A percentile compares a stretch with the other conserved stretches of the same genome.
phyloP scores from a whole-genome alignment of 1,284 basidiomycete species.

The Mycocalia duriaeana region DNA sequence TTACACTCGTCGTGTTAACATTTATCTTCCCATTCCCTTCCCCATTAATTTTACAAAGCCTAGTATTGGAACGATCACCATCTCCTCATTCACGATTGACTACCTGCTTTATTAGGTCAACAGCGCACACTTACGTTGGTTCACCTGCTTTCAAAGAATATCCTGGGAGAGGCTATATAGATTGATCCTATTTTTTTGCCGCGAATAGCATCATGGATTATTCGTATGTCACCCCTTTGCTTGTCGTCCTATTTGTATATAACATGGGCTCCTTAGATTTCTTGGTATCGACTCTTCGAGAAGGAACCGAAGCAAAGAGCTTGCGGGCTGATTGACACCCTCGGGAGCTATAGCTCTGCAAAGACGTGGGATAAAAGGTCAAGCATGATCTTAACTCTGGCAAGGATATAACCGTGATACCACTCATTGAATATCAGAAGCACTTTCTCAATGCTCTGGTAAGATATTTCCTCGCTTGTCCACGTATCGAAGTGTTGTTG shows the following conservation, averaged over 20 bases:
- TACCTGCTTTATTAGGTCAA: constrained; percentile 41
- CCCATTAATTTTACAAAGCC: too few species aligned
- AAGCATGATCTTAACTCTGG: constrained; percentile 63
- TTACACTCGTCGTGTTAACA: too few species aligned
- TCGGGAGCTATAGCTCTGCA: constrained; percentile 71
- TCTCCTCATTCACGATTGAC: too few species aligned
- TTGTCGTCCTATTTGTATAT: not conserved
- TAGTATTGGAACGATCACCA: too few species aligned
- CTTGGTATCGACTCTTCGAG: constrained; percentile 68
- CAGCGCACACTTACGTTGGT: constrained; percentile 60
- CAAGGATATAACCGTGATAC: constrained; percentile 69
- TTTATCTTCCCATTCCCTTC: too few species aligned
- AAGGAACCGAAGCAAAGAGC: constrained; percentile 58
- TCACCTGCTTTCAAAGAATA: constrained; percentile 63
- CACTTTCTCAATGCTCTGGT: constrained; percentile 65
- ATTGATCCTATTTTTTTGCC: constrained; percentile 67
- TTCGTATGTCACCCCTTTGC: constrained; percentile 39
- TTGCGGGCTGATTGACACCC: constrained; percentile 73
- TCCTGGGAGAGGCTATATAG: constrained; percentile 62
- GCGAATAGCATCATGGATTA: constrained; percentile 82
- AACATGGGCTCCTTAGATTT: constrained; percentile 40
- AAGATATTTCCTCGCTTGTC: constrained; percentile 65
- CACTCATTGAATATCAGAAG: constrained; percentile 66
- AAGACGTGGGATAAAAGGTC: constrained; percentile 74
- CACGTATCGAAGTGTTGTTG: constrained; percentile 26